A percentile compares a stretch with the other conserved stretches of the same genome.
Evolutionary conservation across 805 yeast genomes (phyloP).

Genomic region (Metschnikowia gelsemii): DNA sequence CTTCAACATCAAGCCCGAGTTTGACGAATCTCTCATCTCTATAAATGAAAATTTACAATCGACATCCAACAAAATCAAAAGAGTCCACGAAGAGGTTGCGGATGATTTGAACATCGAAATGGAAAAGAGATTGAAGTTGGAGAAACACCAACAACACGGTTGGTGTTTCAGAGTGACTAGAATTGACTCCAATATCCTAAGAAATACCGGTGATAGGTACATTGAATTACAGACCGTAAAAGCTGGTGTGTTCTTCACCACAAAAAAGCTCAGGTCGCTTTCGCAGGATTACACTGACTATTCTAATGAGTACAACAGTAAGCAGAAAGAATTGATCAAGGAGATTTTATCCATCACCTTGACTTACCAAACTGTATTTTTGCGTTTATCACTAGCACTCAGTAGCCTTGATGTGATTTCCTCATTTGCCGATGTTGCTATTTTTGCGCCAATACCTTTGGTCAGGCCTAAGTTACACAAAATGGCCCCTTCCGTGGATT

Average conservation of each 20-base stretch:
- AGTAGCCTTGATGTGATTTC: constrained; percentile 81
- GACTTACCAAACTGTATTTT: constrained; percentile 78
- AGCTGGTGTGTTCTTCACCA: constrained; percentile 93
- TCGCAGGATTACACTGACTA: constrained; percentile 58
- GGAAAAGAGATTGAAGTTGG: constrained; percentile 86
- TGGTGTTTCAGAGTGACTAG: constrained; percentile 95
- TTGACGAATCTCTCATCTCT: constrained; percentile 70
- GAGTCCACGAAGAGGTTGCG: constrained; percentile 62
- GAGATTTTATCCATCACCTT: constrained; percentile 80
- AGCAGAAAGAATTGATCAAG: constrained; percentile 74
- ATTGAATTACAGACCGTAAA: constrained; percentile 86
- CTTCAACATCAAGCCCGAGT: constrained; percentile 83
- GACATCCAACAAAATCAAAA: constrained; percentile 53
- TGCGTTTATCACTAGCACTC: constrained; percentile 59
- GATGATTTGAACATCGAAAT: constrained; percentile 78
- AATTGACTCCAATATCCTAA: constrained; percentile 76
- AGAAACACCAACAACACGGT: constrained; percentile 83
- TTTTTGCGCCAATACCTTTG: constrained; percentile 76
- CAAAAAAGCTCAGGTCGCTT: constrained; percentile 57
- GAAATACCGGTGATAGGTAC: constrained; percentile 57
- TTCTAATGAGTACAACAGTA: constrained; percentile 64
- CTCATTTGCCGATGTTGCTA: constrained; percentile 81
- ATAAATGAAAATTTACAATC: constrained; percentile 58
- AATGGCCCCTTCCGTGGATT: constrained; percentile 33
- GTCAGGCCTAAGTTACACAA: constrained; percentile 70